Conservation (phyloP, 73 alveolate species). For the Paramecium tetraurelia region DNA sequence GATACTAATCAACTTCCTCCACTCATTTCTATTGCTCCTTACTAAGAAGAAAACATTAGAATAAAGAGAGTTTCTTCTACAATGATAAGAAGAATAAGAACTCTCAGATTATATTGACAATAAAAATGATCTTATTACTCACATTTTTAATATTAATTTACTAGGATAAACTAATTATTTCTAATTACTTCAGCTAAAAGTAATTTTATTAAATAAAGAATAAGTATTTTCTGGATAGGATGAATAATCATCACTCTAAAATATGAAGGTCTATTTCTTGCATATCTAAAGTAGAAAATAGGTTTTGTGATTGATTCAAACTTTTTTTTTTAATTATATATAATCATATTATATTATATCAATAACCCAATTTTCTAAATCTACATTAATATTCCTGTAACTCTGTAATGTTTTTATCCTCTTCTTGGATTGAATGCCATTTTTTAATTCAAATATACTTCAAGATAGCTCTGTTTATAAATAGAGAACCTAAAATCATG, state of each 20-base stretch:
- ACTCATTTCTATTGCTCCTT: not conserved
- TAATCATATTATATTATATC: not conserved
- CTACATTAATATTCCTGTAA: conserved; percentile 68
- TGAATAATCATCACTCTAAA: too few species aligned
- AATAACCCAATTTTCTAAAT: conserved; percentile 34
- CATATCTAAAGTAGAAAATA: too few species aligned
- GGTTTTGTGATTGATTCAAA: too few species aligned
- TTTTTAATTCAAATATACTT: conserved; percentile 90
- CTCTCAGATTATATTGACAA: not conserved
- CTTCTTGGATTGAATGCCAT: conserved; percentile 96
- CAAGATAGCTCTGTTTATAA: conserved; percentile 62
- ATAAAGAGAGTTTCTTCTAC: not conserved
- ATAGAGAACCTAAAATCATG: conserved; percentile 43
- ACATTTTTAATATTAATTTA: not conserved
- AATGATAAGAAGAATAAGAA: not conserved
- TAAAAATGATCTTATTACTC: not conserved
- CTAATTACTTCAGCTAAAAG: too few species aligned
- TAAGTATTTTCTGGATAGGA: too few species aligned
- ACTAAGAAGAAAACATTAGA: not conserved
- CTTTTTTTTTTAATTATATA: not conserved
- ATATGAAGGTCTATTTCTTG: too few species aligned
- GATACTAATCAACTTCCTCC: not conserved
- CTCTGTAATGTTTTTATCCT: conserved; percentile 95
- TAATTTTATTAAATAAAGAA: too few species aligned
- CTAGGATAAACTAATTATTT: too few species aligned